A percentile compares a stretch with the other conserved stretches of the same genome.
Conservation (phyloP, 257 asterid genomes). For the Nicotiana noctiflora region DNA sequence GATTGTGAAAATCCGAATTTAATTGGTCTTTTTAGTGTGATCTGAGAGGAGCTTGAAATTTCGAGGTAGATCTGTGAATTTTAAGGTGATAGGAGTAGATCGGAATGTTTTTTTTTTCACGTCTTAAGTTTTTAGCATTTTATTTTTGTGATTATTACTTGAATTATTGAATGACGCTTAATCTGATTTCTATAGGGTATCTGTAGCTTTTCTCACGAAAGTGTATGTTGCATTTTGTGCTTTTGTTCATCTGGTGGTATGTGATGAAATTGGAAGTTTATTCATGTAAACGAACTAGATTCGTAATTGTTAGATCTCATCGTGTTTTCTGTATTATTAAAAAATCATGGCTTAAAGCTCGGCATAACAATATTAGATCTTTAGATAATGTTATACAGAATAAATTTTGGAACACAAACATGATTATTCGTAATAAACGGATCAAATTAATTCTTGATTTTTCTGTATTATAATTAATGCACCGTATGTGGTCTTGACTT, state of each 20-base stretch:
- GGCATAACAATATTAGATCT: neutral
- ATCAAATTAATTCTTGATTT: neutral
- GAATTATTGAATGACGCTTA: neutral
- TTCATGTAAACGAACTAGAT: neutral
- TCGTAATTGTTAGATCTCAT: neutral
- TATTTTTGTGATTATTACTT: neutral
- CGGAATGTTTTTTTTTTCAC: neutral
- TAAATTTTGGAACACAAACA: neutral
- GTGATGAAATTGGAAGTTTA: neutral
- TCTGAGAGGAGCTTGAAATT: neutral
- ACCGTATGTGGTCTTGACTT: neutral
- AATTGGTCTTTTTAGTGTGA: neutral
- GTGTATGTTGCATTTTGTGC: neutral
- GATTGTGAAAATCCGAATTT: neutral
- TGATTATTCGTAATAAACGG: neutral
- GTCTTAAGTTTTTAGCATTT: neutral
- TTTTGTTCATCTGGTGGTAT: neutral
- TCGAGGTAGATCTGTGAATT: conserved; percentile 8
- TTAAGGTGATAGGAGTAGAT: neutral
- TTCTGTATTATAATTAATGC: neutral
- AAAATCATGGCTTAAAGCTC: neutral
- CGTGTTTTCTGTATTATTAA: neutral
- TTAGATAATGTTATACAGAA: neutral
- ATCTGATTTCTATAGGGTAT: neutral
- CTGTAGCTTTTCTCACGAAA: neutral